Base-by-base conservation (phyloP, 202 grass and related monocot genomes). In the Dendrocalamus latiflorus region DNA sequence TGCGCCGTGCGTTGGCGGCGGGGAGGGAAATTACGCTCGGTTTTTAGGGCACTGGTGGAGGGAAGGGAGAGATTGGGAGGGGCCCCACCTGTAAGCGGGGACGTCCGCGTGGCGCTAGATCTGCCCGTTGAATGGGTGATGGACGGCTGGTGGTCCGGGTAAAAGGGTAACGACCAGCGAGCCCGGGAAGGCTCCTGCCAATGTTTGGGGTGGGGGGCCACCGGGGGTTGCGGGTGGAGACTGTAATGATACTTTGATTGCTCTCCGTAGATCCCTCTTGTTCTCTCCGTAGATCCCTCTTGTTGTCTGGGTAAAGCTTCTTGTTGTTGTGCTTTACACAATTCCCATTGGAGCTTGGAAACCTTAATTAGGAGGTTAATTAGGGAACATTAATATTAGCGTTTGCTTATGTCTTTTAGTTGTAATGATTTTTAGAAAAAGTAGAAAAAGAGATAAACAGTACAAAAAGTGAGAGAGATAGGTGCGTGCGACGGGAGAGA, bases 41-140 rank as follows among this genome's bases (percentile, higher is more conserved):
- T 30, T 65, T 81, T 64, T 75, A 85, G 76, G 87, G 76, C 76
- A 54, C 13, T 6, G 18, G 61, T 61, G 60, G 75, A 33, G 14
- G 43, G 38, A 51, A 0, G 49, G 1, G 56, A 47, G 28, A 15
- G 10, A 41, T 39, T 8, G 6, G 10, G 51, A 33, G 0, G 4
- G 57, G 75, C 28, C 39, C 74, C 75, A 68, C 81, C 6, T 72
- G 83, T 39, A 79, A 72, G 83, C 2, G 57, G 21, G n/a, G 3
- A 3, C 1, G 9, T 16, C 41, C 20, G 9, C 49, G 68, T 69
- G 36, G 76, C 15, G 14, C 0, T 5, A 2, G 36, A 76, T 65
- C 77, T 20, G 6, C 4, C 76, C 82, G 77, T 89, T 42, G 39
- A 8, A 0, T 20, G 8, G 0, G 15, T 0, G 34, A 75, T 65